Base-by-base conservation (phyloP, 768 basidiomycete species). In the Boletus rubescentipes region DNA sequence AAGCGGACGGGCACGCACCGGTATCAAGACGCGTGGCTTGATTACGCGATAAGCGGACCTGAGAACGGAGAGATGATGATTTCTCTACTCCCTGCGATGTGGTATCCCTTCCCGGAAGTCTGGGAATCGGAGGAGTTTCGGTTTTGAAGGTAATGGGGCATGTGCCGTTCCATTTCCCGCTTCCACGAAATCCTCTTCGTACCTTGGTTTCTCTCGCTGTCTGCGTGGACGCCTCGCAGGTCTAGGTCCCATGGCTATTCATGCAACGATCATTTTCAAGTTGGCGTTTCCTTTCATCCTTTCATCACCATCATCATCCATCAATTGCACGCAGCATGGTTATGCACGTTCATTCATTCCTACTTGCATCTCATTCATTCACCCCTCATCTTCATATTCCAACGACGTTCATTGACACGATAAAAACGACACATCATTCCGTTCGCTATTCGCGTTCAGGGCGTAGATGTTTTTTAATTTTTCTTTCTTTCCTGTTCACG, bases 21-120 rank as follows among this genome's bases (percentile, higher is more conserved):
- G 37, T 72, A 72, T 51, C 70, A 72, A 53, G 70, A 72, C 35
- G 65, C 72, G 26, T 72, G 70, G 70, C 65, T 73, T 15, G 70
- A 72, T 53, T 73, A 67, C 45, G 67, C 58, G 32, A 57, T 67
- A 43, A 55, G 51, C 51, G 60, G 62, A 3, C 61, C 58, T 6
- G 61, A 57, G 20, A 55, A 57, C 20, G 63, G 58, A 16, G 61
- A 68, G 23, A 48, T 58, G 20, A 58, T 41, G 29, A 58, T 71
- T 32, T 59, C 49, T 3, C 56, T 31, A 5, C 60, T 70, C 18
- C 68, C 72, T 21, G 54, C 63, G 40, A 46, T 62, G 61, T 71
- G 70, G 70, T 72, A 72, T 49, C 50, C 62, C 12, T 72, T 72
- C 43, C 70, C 70, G 9, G 72, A 73, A 45, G 70, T 73, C 12